These are phyloP conservation scores for Ceratocystis cacaofunesta DNA, from an alignment of 2,329 filamentous ascomycete species.

Conservation along the genomic window DNA sequence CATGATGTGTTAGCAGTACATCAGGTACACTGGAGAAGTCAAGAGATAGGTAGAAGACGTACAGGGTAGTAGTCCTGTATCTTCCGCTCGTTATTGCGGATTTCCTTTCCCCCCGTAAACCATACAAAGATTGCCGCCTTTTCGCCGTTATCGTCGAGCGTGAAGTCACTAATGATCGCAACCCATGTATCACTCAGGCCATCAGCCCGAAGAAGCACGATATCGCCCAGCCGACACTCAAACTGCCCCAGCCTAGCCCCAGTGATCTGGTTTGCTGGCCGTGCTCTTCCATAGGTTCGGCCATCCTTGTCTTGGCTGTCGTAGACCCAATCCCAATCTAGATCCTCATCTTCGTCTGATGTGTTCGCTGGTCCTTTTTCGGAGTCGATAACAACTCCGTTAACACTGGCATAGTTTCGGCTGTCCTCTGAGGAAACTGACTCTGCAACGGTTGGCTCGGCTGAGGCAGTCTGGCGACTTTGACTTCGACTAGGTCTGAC, in stretches of 20 bases:
- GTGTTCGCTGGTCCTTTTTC: background rate
- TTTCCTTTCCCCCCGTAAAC: slow-evolving; percentile 87
- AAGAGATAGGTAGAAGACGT: slow-evolving; percentile 20
- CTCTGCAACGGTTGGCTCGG: background rate
- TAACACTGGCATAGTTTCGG: background rate
- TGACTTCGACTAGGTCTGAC: slow-evolving; percentile 16
- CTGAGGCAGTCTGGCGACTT: slow-evolving; percentile 5
- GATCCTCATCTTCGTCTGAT: slow-evolving; percentile 10
- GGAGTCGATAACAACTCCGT: background rate
- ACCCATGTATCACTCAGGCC: slow-evolving; percentile 83
- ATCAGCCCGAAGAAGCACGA: slow-evolving; percentile 75
- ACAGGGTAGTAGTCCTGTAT: slow-evolving; percentile 61
- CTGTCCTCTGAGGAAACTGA: slow-evolving; percentile 4
- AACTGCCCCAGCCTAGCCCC: slow-evolving; percentile 74
- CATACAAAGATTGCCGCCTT: slow-evolving; percentile 87
- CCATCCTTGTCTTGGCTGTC: slow-evolving; percentile 14
- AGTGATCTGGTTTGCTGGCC: slow-evolving; percentile 42
- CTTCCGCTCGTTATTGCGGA: slow-evolving; percentile 70
- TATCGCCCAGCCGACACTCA: slow-evolving; percentile 66
- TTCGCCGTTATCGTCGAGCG: slow-evolving; percentile 56
- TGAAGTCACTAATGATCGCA: slow-evolving; percentile 71
- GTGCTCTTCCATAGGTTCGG: slow-evolving; percentile 26
- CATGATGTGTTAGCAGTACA: background rate
- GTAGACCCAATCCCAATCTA: slow-evolving; percentile 18
- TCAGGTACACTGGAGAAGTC: background rate